Base-by-base conservation (phyloP, 192 early-diverging fungal species). In the Gonapodya prolifera region DNA sequence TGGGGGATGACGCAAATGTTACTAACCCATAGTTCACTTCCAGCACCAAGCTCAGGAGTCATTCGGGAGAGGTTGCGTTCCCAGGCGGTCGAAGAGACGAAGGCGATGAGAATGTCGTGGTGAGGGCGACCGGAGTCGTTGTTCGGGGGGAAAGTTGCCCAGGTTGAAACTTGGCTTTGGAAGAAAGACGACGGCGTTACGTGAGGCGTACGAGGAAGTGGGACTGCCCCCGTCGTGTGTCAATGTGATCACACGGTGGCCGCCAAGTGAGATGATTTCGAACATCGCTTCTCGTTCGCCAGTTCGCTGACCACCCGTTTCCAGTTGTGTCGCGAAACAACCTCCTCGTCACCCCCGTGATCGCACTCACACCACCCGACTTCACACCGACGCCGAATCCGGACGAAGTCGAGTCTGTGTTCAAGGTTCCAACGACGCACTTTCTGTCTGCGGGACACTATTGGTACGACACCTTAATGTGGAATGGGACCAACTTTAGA, bases 201-300 rank as follows among this genome's bases (percentile, higher is more conserved):
- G 71, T 29, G 71, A 73, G 31, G 71, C 71, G 8, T 29, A 73
- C 71, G 71, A 73, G 31, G 71, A 73, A 32, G 32, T 73, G 2
- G 71, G 71, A 32, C 16, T 73, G 16, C 16, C 71, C 8, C 31
- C 71, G 8, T 2, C 2, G 2, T 2, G 8, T 30, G 71, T 73
- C 8, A 2, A 2, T 73, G 71, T 73, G 8, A 2, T 32, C 32
- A 29, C 2, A 18, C 16, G 8, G 32, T n/a, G n/a, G n/a, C n/a
- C n/a, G n/a, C n/a, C 8, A 18, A 2, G 45, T 32, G 8, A 18
- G 71, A 73, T 73, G 71, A n/a, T n/a, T n/a, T n/a, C n/a, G n/a
- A n/a, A n/a, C n/a, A n/a, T n/a, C 71, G 13, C 8, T 73, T 18
- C 71, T 32, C 29, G 71, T 73, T 30, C 71, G 2, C 32, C 8